Evolutionary conservation across 768 basidiomycete genomes (phyloP), one percentile per base, ranked within the genome.

Genomic region (Serendipita sp.): DNA sequence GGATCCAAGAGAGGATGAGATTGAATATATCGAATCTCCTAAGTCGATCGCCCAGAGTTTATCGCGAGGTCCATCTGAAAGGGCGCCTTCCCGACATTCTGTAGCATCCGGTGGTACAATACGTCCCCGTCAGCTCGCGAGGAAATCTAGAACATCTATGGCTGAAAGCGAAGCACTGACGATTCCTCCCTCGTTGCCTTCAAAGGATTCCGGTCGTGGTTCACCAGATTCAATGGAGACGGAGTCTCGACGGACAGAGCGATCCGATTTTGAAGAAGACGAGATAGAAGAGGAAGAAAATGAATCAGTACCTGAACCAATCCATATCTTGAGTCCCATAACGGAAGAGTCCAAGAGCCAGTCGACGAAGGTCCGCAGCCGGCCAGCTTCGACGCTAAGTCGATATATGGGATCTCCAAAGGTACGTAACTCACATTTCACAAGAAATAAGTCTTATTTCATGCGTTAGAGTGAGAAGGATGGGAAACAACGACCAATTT

Each of bases 161-260:
- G 29, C 29, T 23, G 55, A 60, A 60, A 60, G 48, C 48, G 29
- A 18, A 8, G 18, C n/a, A n/a, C n/a, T 37, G 34, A 60, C 55
- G 10, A 60, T 60, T 11, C 55, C 55, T 23, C 55, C 55, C n/a
- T 33, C 29, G 16, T 18, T 60, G 29, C 55, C 55, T 11, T 60
- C 55, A 8, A 60, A 60, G 36, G 55, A 37, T 18, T 60, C 55
- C 34, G 55, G 55, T 33, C 55, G 55, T 60, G 55, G 55, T n/a
- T 33, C 29, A n/a, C 55, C 55, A 10, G 55, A 60, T 37, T 60
- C 55, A 11, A 60, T 60, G 55, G 55, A 16, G 55, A 60, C 55
- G 10, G 55, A 60, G 27, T 60, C 55, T n/a, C 18, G 55, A n/a
- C 16, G 27, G 16, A 27, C 55, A 33, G 29, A 31, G 10, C 55